Evolutionary conservation across 768 basidiomycete species (phyloP), one percentile per base, ranked within the genome.

Genomic region (Lactarius vividus): DNA sequence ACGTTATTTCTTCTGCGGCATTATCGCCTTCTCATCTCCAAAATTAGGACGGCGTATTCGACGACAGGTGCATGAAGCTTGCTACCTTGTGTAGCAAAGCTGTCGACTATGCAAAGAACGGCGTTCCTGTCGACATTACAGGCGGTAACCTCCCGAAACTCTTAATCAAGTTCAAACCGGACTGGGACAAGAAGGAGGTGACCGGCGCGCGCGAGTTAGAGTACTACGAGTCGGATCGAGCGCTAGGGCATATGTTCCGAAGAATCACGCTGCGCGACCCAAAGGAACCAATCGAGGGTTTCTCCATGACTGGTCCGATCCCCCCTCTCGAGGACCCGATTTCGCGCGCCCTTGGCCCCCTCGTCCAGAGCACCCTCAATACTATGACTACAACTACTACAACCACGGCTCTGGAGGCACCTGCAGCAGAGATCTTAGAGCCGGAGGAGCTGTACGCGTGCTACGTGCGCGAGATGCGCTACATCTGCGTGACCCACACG

Each of bases 91-190:
- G 88, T 63, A 80, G 75, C 66, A 72, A 84, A 79, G 91, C 91
- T 0, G 91, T 93, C 6, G 91, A 92, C 71, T 93, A 90, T 73
- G 85, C 89, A 0, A 93, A 93, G 76, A 86, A 88, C 68, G 91
- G 90, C 11, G 83, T 83, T 42, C 82, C 85, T 2, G 87, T 91
- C 31, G 77, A 86, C 58, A 77, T 88, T 31, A 76, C 78, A 29
- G 26, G n/a, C 23, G 65, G 69, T 52, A 67, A 70, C 15, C 70
- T 89, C 35, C 90, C 91, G 4, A 74, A 76, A 13, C 78, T 0
- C 1, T 77, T 89, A 18, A 89, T 91, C 54, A 80, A 80, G n/a
- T 85, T 82, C 73, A 92, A 88, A 70, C 91, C 91, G 0, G 91
- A 93, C 73, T 93, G 91, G 91, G 84, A 90, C 66, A 82, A 81